phyloP scores from a whole-genome alignment of 2,329 filamentous ascomycete species.

The Kalaharituber pfeilii region DNA sequence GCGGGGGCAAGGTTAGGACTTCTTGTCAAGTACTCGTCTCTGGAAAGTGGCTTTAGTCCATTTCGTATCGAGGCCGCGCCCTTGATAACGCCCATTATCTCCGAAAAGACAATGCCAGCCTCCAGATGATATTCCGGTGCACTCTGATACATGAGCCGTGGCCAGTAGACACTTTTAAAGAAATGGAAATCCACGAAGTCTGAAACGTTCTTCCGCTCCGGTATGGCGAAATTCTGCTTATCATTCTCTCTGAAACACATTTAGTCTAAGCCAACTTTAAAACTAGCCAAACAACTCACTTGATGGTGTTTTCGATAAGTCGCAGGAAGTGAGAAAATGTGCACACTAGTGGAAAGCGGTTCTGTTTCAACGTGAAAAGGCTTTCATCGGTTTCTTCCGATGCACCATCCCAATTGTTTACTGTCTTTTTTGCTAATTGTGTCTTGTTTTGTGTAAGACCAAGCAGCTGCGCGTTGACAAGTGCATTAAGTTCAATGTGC shows the following conservation, averaged over 20 bases:
- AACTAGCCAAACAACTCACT: neutral
- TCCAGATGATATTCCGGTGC: constrained; percentile 12
- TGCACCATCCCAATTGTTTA: neutral
- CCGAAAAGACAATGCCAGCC: constrained; percentile 22
- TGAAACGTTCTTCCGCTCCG: neutral
- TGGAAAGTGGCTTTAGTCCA: constrained; percentile 8
- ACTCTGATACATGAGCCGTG: too few relatives aligned
- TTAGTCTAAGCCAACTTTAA: neutral
- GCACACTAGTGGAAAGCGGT: constrained; percentile 24
- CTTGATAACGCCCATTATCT: constrained; percentile 26
- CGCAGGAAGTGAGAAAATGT: constrained; percentile 24
- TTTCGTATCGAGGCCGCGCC: constrained; percentile 17
- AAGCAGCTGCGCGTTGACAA: constrained; percentile 22
- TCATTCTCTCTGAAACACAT: constrained; percentile 2
- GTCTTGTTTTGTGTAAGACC: too few relatives aligned
- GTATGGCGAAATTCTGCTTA: constrained; percentile 6
- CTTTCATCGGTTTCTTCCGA: constrained; percentile 7
- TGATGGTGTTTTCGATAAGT: constrained; percentile 16
- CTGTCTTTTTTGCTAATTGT: too few relatives aligned
- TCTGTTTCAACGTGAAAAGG: constrained; percentile 15
- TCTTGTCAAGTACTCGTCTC: constrained; percentile 18
- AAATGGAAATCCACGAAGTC: constrained; percentile 21
- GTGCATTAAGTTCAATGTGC: constrained; percentile 17
- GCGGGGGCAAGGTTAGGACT: constrained; percentile 20
- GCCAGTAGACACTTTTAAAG: constrained; percentile 24